Base-by-base conservation (phyloP, 169 alveolate species). In the Miamiensis avidus region DNA sequence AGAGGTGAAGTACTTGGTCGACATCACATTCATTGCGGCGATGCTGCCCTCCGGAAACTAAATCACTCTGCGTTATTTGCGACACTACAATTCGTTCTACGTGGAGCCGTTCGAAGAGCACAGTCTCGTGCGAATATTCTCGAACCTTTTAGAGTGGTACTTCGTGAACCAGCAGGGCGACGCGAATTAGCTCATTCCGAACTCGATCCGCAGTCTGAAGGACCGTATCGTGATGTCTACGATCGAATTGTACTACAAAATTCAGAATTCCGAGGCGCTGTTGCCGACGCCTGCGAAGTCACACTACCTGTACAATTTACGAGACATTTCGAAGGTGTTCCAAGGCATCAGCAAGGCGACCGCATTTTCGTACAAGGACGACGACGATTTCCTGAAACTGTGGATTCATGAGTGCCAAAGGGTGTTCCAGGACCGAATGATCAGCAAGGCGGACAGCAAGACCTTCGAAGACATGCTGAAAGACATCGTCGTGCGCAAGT, bases 371-470 rank as follows among this genome's bases (percentile, higher is more conserved):
- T 89, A 94, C 74, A 90, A 93, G 88, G 90, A 83, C 72, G 97
- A 93, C 65, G 88, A 85, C 73, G 97, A 94, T 75, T 83, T 96
- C 82, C 89, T 95, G 27, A 94, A 91, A 78, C 88, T 95, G 69
- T 96, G 98, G 98, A 90, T 93, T 75, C 97, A 96, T 84, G 98
- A 96, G 83, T 96, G 97, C 77, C 88, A 89, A 78, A 93, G 98
- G 84, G 95, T 96, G 16, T 96, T 96, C 89, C 84, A 87, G 83
- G 98, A 96, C 88, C 88, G 98, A 78, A 88, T 96, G 69, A 94
- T 94, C 34, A 92, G 89, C 88, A 91, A 92, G 64, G 77, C 89
- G 77, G 97, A 95, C 84, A 85, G 96, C 82, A 84, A 89, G 26
- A 75, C 77, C 0, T 95, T 95, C 83, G 93, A 91, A 82, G 94